A percentile compares a stretch with the other conserved stretches of the same genome.
Conservation (phyloP, 2,329 filamentous ascomycete genomes). For the Calonectria naviculata region DNA sequence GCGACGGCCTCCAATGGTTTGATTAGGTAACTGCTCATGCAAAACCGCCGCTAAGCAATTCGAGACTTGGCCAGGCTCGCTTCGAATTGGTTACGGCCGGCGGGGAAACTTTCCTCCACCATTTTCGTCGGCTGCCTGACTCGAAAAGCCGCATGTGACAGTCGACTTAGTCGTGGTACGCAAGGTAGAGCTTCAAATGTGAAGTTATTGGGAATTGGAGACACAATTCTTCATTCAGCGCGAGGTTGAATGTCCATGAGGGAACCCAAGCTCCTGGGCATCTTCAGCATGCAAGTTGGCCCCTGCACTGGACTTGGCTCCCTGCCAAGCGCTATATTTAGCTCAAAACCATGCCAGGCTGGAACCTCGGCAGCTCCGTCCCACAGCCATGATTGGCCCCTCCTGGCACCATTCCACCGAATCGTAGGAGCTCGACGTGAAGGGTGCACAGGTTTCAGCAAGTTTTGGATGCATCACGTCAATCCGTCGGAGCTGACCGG, state of each 20-base stretch:
- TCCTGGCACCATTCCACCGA: neutral
- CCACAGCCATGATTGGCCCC: too few species aligned
- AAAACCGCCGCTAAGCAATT: neutral
- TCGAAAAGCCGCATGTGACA: neutral
- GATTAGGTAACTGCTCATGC: neutral
- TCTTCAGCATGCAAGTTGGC: too few species aligned
- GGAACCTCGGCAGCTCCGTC: too few species aligned
- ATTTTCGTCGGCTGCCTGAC: neutral
- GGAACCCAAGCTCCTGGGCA: too few species aligned
- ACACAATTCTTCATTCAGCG: neutral
- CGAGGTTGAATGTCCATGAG: neutral
- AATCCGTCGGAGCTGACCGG: neutral
- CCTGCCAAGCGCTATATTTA: too few species aligned
- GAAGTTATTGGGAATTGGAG: neutral
- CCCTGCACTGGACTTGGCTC: too few species aligned
- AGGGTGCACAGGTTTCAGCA: neutral
- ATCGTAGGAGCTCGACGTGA: neutral
- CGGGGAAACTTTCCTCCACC: neutral
- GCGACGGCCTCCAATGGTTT: neutral
- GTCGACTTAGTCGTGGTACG: neutral
- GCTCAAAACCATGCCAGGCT: too few species aligned
- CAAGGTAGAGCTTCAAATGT: neutral
- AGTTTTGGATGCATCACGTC: neutral
- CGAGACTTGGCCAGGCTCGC: neutral
- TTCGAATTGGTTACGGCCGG: neutral